Conservation (phyloP, 345 rosid species). For the Triadica sebifera region DNA sequence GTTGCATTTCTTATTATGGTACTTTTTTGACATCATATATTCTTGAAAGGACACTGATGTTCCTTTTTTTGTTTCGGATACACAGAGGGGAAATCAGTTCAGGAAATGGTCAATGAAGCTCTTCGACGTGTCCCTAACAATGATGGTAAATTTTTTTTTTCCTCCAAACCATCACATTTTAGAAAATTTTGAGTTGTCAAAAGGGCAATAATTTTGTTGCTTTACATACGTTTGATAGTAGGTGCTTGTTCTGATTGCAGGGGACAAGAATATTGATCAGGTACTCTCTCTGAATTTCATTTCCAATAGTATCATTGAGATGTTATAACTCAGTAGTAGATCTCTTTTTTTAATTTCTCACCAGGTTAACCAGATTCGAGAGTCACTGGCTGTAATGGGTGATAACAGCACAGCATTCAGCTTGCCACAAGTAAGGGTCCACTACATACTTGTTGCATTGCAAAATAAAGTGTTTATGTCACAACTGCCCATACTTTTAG, state of each 20-base stretch:
- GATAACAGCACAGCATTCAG: slow-evolving; percentile 98
- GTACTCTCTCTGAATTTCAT: slow-evolving; percentile 37
- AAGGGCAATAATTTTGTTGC: slow-evolving; percentile 11
- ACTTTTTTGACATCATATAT: background rate
- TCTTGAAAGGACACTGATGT: slow-evolving; percentile 16
- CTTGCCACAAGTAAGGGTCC: slow-evolving; percentile 78
- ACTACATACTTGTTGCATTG: background rate
- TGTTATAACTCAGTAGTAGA: slow-evolving; percentile 11
- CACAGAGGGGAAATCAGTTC: slow-evolving; percentile 94
- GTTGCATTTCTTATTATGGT: slow-evolving; percentile 9
- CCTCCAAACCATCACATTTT: background rate
- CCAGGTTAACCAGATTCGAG: slow-evolving; percentile 93
- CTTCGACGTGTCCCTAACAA: slow-evolving; percentile 78
- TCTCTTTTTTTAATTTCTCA: slow-evolving; percentile 6
- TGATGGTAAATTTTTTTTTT: slow-evolving; percentile 52
- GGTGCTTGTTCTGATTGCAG: slow-evolving; percentile 51
- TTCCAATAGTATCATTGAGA: slow-evolving; percentile 10
- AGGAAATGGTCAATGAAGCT: slow-evolving; percentile 97
- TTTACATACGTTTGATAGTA: slow-evolving; percentile 21
- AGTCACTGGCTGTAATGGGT: slow-evolving; percentile 93
- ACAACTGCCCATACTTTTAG: background rate
- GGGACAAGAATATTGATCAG: slow-evolving; percentile 85
- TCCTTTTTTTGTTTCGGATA: slow-evolving; percentile 17
- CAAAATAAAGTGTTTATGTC: background rate
- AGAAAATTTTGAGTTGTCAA: slow-evolving; percentile 15